phyloP scores from a whole-genome alignment of 108 stramenopile species.

The Cyclotella cryptica region DNA sequence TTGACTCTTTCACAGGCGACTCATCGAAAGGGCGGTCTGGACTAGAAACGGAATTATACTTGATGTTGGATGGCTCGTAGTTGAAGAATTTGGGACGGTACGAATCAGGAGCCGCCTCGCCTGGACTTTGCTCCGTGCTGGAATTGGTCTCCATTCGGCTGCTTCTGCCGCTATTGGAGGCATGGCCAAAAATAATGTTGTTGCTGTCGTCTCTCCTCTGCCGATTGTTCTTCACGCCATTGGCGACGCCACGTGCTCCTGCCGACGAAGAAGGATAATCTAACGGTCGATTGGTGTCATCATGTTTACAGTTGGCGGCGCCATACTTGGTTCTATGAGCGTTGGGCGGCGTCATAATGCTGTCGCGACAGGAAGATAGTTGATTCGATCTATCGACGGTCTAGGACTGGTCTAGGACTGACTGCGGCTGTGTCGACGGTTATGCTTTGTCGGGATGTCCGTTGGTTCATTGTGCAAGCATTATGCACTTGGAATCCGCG shows the following conservation, averaged over 20 bases:
- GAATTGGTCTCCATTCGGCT: neutral
- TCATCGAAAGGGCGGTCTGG: neutral
- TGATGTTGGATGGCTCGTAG: neutral
- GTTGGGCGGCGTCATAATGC: neutral
- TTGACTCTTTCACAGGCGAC: neutral
- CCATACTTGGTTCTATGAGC: no score
- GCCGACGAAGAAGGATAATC: no score
- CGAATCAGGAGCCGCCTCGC: neutral
- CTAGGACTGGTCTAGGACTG: neutral
- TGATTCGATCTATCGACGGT: neutral
- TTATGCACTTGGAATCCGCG: no score
- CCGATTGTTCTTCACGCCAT: no score
- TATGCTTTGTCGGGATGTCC: neutral
- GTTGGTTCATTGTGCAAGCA: conserved; percentile 12
- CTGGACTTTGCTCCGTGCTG: neutral
- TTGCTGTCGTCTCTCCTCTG: no score
- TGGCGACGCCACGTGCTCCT: no score
- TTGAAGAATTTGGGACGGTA: neutral
- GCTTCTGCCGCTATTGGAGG: neutral
- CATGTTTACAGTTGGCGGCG: neutral
- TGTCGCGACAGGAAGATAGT: neutral
- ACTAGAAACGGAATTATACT: neutral
- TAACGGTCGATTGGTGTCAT: neutral
- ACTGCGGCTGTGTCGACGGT: conserved; percentile 3
- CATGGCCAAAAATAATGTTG: no score